These are phyloP conservation scores for Grosmannia penicillata DNA, from an alignment of 2,329 filamentous ascomycete species.

Conservation along the genomic window DNA sequence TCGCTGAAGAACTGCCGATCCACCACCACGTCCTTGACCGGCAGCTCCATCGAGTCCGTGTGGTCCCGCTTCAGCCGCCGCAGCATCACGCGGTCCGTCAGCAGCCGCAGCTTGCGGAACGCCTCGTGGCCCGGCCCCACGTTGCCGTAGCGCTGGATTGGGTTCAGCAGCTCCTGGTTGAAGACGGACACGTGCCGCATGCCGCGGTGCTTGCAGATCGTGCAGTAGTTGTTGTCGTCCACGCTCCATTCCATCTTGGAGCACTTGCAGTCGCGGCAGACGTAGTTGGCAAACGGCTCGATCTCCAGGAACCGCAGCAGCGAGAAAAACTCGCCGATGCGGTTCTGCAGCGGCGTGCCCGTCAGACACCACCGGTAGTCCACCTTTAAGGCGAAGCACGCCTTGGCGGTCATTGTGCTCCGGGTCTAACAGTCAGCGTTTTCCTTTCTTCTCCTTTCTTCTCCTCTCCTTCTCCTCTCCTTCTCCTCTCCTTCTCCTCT, in stretches of 20 bases:
- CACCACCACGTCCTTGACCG: constrained; percentile 83
- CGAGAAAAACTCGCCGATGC: constrained; percentile 95
- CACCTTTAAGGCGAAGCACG: constrained; percentile 80
- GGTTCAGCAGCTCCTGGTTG: constrained; percentile 76
- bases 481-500: no score
- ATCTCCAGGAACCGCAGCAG: constrained; percentile 83
- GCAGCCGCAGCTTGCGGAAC: constrained; percentile 67
- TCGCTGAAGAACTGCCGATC: constrained; percentile 95
- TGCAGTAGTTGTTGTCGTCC: constrained; percentile 42
- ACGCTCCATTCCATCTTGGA: constrained; percentile 73
- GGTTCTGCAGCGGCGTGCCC: constrained; percentile 89
- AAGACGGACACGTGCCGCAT: constrained; percentile 46
- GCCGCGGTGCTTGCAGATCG: constrained; percentile 26
- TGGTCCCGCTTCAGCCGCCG: constrained; percentile 89
- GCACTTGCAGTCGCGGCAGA: constrained; percentile 79
- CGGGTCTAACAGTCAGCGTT: no score
- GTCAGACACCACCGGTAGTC: constrained; percentile 92
- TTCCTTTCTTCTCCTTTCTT: no score
- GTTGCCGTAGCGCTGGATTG: constrained; percentile 52
- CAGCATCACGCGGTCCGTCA: constrained; percentile 91
- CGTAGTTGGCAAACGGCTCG: constrained; percentile 79
- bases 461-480: no score
- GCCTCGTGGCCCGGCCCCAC: constrained; percentile 49
- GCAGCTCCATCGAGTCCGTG: constrained; percentile 88
- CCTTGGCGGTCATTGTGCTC: constrained; percentile 82